Conservation (phyloP, 2,329 filamentous ascomycete genomes). For the Diplodia sapinea region DNA sequence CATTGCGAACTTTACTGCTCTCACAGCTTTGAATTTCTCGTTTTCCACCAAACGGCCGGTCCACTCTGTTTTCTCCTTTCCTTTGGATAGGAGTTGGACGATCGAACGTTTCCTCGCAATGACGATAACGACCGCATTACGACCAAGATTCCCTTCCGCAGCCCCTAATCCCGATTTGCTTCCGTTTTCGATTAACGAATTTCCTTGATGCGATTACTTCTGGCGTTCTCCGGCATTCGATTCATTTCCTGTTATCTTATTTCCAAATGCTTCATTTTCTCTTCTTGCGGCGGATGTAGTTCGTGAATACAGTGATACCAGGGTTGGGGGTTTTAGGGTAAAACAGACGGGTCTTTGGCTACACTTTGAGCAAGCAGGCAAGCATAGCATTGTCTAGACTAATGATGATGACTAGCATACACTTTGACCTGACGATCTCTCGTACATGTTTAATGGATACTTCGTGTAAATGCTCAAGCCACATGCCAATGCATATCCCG, state of each 20-base stretch:
- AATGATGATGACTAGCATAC: constrained; percentile 21
- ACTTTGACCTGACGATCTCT: background rate
- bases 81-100: constrained; percentile 10
- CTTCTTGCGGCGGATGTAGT: constrained; percentile 20
- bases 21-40: constrained; percentile 6
- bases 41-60: constrained; percentile 2
- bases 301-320: constrained; percentile 27
- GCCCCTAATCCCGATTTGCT: background rate
- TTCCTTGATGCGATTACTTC: constrained; percentile 10
- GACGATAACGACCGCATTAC: constrained; percentile 21
- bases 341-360: background rate
- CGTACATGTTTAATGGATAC: background rate
- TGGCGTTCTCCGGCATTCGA: background rate
- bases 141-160: background rate
- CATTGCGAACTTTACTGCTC: constrained; percentile 2
- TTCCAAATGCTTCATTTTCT: background rate
- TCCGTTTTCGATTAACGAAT: constrained; percentile 5
- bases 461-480: background rate
- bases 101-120: constrained; percentile 9
- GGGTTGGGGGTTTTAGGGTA: constrained; percentile 8
- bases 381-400: constrained; percentile 4
- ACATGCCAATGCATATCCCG: background rate
- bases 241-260: constrained; percentile 4
- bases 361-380: background rate
- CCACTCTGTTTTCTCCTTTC: background rate